Base-by-base conservation (phyloP, 1,284 basidiomycete genomes). In the Phaffia rhodozyma region DNA sequence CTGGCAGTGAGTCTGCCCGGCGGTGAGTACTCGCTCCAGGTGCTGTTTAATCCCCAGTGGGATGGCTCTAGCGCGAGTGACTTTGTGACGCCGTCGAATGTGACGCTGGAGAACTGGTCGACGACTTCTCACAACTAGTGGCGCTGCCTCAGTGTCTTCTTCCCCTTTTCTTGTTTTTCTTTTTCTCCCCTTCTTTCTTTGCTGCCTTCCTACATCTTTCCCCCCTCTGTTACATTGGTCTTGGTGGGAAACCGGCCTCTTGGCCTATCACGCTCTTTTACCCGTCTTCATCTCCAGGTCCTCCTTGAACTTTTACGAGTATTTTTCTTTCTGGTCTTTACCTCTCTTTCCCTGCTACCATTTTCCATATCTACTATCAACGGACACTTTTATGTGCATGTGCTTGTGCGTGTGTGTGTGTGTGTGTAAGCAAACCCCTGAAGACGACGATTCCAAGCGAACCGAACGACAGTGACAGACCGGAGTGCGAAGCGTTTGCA, bases 21-120 rank as follows among this genome's bases (percentile, higher is more conserved):
- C 16, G 58, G 58, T 27, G 54, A 55, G 32, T 66, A 66, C 55
- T 58, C 55, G 21, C 60, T 66, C n/a, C 64, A 66, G 52, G 84
- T 92, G 65, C 72, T 93, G 72, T 86, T 93, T 78, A 90, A 83
- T 73, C 91, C 91, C 27, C 88, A 92, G 73, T 85, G 90, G 89
- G 69, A 81, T 69, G 85, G 81, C 69, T 30, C n/a, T 23, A n/a
- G 29, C 25, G 2, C 30, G 18, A 23, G 38, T 52, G 57, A 71
- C 71, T 85, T 82, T 74, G 80, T 83, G 70, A 86, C 83, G 6
- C 87, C 87, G 5, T 72, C 79, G 13, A 77, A 77, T 34, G 88
- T 93, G 32, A 68, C 82, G 4, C 73, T 92, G 68, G 81, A 80
- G 67, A 74, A 73, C 65, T 92, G 90, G 89, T 78, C 79, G 60